Evolutionary conservation across 202 grass and related monocot species (phyloP).

Genomic region (Setaria viridis): DNA sequence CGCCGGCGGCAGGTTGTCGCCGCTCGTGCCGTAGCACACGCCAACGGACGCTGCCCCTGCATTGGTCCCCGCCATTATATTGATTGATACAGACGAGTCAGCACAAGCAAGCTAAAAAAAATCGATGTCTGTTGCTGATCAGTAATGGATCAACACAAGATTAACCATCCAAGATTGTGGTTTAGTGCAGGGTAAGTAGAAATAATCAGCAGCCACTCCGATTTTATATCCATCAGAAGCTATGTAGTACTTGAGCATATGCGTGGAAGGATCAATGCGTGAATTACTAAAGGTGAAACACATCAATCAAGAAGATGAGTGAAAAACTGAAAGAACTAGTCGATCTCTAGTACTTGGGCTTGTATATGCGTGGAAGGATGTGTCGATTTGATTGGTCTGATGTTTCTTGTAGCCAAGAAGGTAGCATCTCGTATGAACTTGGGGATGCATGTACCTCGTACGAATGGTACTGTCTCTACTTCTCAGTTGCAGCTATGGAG

Average conservation of each 20-base stretch:
- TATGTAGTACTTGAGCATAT: background rate
- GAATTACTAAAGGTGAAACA: background rate
- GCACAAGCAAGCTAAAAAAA: background rate
- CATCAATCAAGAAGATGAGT: background rate
- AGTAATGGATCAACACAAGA: background rate
- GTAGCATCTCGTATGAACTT: too few relatives aligned
- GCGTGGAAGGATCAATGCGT: constrained; percentile 29
- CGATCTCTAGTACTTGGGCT: background rate
- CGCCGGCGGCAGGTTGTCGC: constrained; percentile 64
- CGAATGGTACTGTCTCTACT: background rate
- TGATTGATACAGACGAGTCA: background rate
- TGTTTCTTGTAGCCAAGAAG: constrained; percentile 7
- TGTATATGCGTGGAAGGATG: constrained; percentile 44
- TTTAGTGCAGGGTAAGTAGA: background rate
- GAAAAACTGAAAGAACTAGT: background rate
- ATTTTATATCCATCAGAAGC: constrained; percentile 10
- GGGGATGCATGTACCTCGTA: background rate
- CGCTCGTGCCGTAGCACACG: constrained; percentile 74
- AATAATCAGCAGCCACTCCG: background rate
- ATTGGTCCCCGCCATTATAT: background rate
- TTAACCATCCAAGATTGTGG: background rate
- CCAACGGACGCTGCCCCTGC: constrained; percentile 62
- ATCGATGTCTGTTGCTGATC: background rate
- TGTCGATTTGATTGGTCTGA: background rate
- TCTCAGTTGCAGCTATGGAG: background rate